phyloP scores from a whole-genome alignment of 1,139 yeast species.

The Kurtzmaniella quercitrusa region DNA sequence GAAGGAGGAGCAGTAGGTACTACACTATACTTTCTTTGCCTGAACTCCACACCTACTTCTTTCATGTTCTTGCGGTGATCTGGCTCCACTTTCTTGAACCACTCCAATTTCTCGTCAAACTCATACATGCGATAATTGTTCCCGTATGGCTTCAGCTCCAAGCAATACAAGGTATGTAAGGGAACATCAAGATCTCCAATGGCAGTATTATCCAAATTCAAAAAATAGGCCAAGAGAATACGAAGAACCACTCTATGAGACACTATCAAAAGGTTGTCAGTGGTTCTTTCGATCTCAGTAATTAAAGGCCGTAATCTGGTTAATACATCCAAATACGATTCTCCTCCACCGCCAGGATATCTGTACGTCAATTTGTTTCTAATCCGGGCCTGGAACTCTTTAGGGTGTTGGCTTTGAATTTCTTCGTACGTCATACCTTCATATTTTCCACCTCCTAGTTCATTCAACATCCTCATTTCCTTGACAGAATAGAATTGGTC shows the following conservation, averaged over 20 bases:
- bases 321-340: constrained; percentile 88
- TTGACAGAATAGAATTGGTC: constrained; percentile 74
- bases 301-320: constrained; percentile 85
- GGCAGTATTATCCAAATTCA: constrained; percentile 77
- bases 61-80: constrained; percentile 56
- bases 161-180: constrained; percentile 79
- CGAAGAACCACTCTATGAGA: constrained; percentile 91
- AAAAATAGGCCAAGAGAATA: constrained; percentile 79
- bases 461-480: constrained; percentile 91
- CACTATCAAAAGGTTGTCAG: constrained; percentile 77
- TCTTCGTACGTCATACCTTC: constrained; percentile 91
- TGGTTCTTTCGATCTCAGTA: constrained; percentile 87
- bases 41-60: constrained; percentile 63
- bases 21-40: constrained; percentile 64
- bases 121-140: constrained; percentile 89
- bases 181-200: constrained; percentile 93
- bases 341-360: constrained; percentile 98
- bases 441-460: constrained; percentile 85
- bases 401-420: constrained; percentile 66
- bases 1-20: constrained; percentile 70
- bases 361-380: constrained; percentile 76
- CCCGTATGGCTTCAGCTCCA: constrained; percentile 93
- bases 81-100: constrained; percentile 73
- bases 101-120: constrained; percentile 72
- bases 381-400: constrained; percentile 73